A percentile compares a stretch with the other conserved stretches of the same genome.
Evolutionary conservation across 1,284 basidiomycete genomes (phyloP).

Genomic region (Papiliotrema fonsecae): DNA sequence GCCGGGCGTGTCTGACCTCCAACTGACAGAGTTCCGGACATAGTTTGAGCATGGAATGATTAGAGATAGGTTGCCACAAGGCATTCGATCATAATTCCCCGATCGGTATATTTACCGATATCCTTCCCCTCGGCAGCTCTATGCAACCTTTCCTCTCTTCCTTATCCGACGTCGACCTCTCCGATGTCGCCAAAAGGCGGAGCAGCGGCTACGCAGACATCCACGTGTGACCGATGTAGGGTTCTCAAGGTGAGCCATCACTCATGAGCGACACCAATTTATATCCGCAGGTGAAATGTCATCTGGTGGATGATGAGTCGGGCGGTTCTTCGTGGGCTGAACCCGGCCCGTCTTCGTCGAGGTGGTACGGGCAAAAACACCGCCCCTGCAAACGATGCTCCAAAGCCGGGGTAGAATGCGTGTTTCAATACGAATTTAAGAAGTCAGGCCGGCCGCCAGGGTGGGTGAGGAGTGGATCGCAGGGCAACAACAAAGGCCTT

Average conservation of each 20-base stretch:
- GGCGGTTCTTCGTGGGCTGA: neutral
- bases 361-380: neutral
- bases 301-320: neutral
- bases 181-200: neutral
- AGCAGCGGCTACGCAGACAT: neutral
- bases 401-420: neutral
- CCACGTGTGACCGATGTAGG: slow-evolving; percentile 5
- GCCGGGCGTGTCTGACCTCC: too few species aligned
- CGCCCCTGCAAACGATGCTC: neutral
- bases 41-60: too few species aligned
- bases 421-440: slow-evolving; percentile 3
- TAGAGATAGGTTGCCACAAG: too few species aligned
- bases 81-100: too few species aligned
- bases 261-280: neutral
- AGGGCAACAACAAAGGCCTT: neutral
- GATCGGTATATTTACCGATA: too few species aligned
- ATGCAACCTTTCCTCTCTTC: too few species aligned
- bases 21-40: too few species aligned
- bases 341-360: neutral
- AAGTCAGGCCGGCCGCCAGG: slow-evolving; percentile 1
- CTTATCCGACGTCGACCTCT: too few species aligned
- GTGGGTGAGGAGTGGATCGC: neutral
- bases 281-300: neutral
- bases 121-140: too few species aligned
- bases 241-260: neutral